Evolutionary conservation across 257 asterid genomes (phyloP).

Genomic region (Solanum clarkiae): DNA sequence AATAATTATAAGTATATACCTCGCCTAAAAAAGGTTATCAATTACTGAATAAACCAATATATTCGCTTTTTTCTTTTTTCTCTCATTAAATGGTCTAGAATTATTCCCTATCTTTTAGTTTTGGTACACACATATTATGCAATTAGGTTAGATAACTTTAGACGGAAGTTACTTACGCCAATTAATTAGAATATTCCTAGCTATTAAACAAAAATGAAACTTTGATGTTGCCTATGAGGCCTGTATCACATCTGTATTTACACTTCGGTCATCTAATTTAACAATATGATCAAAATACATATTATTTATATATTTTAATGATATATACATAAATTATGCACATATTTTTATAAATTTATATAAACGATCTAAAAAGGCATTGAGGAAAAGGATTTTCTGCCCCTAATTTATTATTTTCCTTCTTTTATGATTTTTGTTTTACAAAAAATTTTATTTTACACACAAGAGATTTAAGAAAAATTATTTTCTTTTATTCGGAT

Average conservation of each 20-base stretch:
- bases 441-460: too few relatives aligned
- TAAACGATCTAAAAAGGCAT: too few relatives aligned
- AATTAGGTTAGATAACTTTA: neutral
- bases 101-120: neutral
- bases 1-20: neutral
- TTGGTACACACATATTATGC: neutral
- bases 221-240: neutral
- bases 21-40: too few relatives aligned
- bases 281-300: neutral
- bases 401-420: too few relatives aligned
- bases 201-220: neutral
- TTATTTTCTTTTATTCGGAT: neutral
- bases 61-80: neutral
- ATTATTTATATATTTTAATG: neutral
- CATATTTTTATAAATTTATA: too few relatives aligned
- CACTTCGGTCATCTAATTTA: neutral
- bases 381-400: too few relatives aligned
- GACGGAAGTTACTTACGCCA: neutral
- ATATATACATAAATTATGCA: neutral
- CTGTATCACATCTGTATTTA: neutral
- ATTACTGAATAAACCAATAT: neutral
- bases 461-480: too few relatives aligned
- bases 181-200: neutral
- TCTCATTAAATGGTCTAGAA: neutral
- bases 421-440: too few relatives aligned